Base-by-base conservation (phyloP, 2,329 filamentous ascomycete species). In the Stachybotrys chartarum region DNA sequence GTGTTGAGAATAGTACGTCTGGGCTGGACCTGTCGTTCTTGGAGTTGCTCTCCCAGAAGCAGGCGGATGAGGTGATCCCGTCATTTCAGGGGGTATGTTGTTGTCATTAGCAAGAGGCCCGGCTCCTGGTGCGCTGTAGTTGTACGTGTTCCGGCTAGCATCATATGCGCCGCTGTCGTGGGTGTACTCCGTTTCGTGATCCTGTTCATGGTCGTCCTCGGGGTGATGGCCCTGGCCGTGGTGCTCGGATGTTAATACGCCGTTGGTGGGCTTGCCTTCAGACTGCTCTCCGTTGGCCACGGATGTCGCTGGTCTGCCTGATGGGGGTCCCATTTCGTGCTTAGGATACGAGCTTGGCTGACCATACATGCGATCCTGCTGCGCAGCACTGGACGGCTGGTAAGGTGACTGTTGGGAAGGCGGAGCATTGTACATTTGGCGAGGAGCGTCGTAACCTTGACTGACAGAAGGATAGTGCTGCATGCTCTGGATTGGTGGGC, bases 261-360 rank as follows among this genome's bases (percentile, higher is more conserved):
- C 80, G 69, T 93, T 93, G 18, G 80, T 67, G 30, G 78, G 70
- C 68, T 86, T 85, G 45, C 84, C 77, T 57, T 88, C 84, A 50
- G 82, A 75, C 55, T 84, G 79, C 59, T 91, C 87, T 31, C 73
- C 71, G 55, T 86, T 80, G 4, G 79, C 72, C 52, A 83, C 81
- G 44, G 82, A 75, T 49, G 82, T 79, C 6, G 81, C 70, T 2
- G 82, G 78, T 56, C 87, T 80, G 56, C 74, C 77, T 35, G 88
- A 83, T 11, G 91, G 90, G 18, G 91, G 91, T 0, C 87, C 90
- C 90, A 96, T 96, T 63, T 96, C 91, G 58, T 78, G 88, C 77
- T 95, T 95, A 58, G 90, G 80, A 63, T 93, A 94, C 7, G 80
- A 73, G 64, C 76, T 79, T 50, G 80, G 67, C 58, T 92, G 93